phyloP scores from a whole-genome alignment of 441 rosid species.

The Kokia cookei region DNA sequence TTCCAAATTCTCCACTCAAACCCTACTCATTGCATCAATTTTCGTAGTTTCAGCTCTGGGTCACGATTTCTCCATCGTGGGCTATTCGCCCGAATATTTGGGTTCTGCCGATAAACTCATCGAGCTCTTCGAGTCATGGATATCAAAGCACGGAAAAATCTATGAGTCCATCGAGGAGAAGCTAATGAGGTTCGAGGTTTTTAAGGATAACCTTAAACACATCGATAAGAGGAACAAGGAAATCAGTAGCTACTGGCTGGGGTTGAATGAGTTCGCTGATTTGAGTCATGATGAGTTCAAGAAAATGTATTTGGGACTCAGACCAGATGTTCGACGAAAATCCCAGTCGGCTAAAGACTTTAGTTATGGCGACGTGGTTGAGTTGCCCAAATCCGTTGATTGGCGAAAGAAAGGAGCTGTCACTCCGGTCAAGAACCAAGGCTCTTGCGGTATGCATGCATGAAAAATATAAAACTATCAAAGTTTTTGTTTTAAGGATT shows the following conservation, averaged over 20 bases:
- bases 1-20: slow-evolving; percentile 23
- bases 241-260: slow-evolving; percentile 55
- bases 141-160: slow-evolving; percentile 45
- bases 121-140: slow-evolving; percentile 58
- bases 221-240: slow-evolving; percentile 59
- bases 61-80: slow-evolving; percentile 50
- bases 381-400: slow-evolving; percentile 60
- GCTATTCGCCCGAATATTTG: slow-evolving; percentile 43
- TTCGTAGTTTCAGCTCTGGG: slow-evolving; percentile 25
- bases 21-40: slow-evolving; percentile 22
- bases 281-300: slow-evolving; percentile 67
- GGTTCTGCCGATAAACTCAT: slow-evolving; percentile 40
- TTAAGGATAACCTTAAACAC: slow-evolving; percentile 61
- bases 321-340: slow-evolving; percentile 23
- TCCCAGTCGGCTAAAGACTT: slow-evolving; percentile 29
- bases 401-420: slow-evolving; percentile 78
- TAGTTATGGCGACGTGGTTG: slow-evolving; percentile 33
- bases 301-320: slow-evolving; percentile 45
- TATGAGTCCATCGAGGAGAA: slow-evolving; percentile 54
- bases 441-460: slow-evolving; percentile 49
- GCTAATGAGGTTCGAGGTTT: slow-evolving; percentile 49
- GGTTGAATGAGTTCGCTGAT: slow-evolving; percentile 63
- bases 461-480: no score
- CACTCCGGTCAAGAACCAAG: slow-evolving; percentile 68
- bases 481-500: no score